Percentiles rank a stretch among this genome's conserved stretches.
phyloP scores from a whole-genome alignment of 139 green algal species.

The Mesostigma viride region DNA sequence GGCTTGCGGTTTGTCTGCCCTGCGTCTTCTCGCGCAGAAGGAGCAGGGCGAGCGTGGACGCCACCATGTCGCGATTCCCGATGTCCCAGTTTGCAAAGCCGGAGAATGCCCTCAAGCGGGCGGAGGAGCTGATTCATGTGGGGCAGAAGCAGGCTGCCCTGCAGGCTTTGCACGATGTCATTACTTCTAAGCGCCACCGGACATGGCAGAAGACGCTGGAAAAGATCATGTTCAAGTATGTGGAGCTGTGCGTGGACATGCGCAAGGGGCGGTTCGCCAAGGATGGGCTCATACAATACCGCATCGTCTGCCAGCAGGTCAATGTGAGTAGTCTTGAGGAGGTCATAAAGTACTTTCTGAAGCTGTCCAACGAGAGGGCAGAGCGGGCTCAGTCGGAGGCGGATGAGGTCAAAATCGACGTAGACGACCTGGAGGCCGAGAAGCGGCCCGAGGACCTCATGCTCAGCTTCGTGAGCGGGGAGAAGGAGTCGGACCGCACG shows the following conservation, averaged over 20 bases:
- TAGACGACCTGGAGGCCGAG: constrained; percentile 91
- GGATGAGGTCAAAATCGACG: constrained; percentile 46
- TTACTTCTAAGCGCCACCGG: constrained; percentile 89
- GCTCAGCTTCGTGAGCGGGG: constrained; percentile 84
- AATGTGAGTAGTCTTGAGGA: constrained; percentile 93
- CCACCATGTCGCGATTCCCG: constrained; percentile 25
- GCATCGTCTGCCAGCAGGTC: constrained; percentile 88
- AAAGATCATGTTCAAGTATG: constrained; percentile 91
- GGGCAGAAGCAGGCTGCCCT: constrained; percentile 72
- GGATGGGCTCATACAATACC: constrained; percentile 96
- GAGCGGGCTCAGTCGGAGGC: constrained; percentile 60
- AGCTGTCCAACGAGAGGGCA: constrained; percentile 73
- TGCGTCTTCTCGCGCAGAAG: no score
- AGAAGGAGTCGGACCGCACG: constrained; percentile 88
- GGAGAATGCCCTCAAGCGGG: constrained; percentile 95
- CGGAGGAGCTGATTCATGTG: constrained; percentile 83
- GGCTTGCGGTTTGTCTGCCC: no score
- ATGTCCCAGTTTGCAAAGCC: constrained; percentile 63
- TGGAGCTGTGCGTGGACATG: constrained; percentile 51
- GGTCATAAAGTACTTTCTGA: constrained; percentile 95
- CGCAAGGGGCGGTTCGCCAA: constrained; percentile 78
- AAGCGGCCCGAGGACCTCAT: constrained; percentile 94
- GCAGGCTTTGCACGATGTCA: constrained; percentile 84
- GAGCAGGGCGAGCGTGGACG: no score
- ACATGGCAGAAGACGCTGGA: constrained; percentile 88